phyloP scores from a whole-genome alignment of 805 yeast species.

The Wickerhamiella galacta region DNA sequence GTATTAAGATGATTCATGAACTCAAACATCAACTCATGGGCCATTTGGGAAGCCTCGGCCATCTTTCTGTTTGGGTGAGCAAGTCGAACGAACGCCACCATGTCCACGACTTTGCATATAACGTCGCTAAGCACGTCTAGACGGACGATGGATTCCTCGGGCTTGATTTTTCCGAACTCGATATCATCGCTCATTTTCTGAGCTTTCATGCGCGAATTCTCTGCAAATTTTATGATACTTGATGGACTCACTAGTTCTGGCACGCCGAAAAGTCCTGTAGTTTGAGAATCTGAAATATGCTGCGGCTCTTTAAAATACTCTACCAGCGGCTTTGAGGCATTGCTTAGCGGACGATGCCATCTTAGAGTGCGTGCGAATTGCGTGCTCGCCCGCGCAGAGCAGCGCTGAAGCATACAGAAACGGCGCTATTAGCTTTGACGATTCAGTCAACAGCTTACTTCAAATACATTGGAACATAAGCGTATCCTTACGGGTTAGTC shows the following conservation, averaged over 20 bases:
- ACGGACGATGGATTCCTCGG: slow-evolving; percentile 37
- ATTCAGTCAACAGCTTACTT: no score
- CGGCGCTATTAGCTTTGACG: no score
- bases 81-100: slow-evolving; percentile 81
- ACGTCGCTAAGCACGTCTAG: slow-evolving; percentile 78
- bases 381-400: no score
- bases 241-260: slow-evolving; percentile 50
- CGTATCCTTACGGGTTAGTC: no score
- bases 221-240: slow-evolving; percentile 54
- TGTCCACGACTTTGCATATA: slow-evolving; percentile 80
- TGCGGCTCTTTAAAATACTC: slow-evolving; percentile 8
- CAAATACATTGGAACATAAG: no score
- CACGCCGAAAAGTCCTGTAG: slow-evolving; percentile 55
- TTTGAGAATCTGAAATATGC: slow-evolving; percentile 14
- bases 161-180: slow-evolving; percentile 27
- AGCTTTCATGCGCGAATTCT: slow-evolving; percentile 48
- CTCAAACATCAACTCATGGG: slow-evolving; percentile 79
- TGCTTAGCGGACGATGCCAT: neutral
- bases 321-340: neutral
- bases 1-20: slow-evolving; percentile 89
- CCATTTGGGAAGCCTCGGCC: slow-evolving; percentile 65
- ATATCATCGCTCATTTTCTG: slow-evolving; percentile 42
- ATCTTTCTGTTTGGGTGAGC: slow-evolving; percentile 64
- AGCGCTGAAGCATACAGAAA: no score
- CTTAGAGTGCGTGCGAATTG: no score